Conservation (phyloP, 2,329 filamentous ascomycete genomes). For the Cercospora sp. region DNA sequence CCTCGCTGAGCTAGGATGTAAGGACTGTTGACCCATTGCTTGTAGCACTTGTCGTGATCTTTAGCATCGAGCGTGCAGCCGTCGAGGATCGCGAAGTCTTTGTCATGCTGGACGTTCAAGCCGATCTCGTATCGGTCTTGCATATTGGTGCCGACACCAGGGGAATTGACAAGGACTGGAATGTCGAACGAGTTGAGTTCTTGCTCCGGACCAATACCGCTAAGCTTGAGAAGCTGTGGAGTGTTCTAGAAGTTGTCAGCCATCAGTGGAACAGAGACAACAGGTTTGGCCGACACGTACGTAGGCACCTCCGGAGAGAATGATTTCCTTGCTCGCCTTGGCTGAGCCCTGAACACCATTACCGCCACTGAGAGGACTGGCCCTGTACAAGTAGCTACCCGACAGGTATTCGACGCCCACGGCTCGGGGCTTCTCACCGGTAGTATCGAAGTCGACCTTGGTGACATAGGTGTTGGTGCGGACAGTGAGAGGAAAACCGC, state of each 20-base stretch:
- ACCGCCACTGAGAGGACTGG: conserved; percentile 39
- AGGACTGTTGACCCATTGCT: conserved; percentile 45
- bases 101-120: conserved; percentile 49
- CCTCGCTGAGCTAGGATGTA: conserved; percentile 42
- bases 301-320: conserved; percentile 57
- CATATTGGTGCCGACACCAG: conserved; percentile 65
- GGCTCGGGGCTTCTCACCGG: conserved; percentile 47
- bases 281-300: background rate
- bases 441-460: conserved; percentile 65
- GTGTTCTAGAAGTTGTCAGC: conserved; percentile 45
- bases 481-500: conserved; percentile 59
- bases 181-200: conserved; percentile 58
- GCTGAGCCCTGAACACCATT: conserved; percentile 44
- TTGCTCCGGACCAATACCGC: conserved; percentile 59
- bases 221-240: conserved; percentile 65
- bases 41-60: conserved; percentile 45
- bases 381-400: conserved; percentile 43
- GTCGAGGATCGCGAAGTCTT: conserved; percentile 42
- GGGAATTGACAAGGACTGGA: conserved; percentile 55
- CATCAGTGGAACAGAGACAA: background rate
- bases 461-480: conserved; percentile 64
- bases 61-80: conserved; percentile 42
- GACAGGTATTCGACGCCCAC: conserved; percentile 47
- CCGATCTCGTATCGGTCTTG: conserved; percentile 61
- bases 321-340: conserved; percentile 48